Conservation (phyloP, 495 filamentous ascomycete species). For the Astrothelium subdiscretum region DNA sequence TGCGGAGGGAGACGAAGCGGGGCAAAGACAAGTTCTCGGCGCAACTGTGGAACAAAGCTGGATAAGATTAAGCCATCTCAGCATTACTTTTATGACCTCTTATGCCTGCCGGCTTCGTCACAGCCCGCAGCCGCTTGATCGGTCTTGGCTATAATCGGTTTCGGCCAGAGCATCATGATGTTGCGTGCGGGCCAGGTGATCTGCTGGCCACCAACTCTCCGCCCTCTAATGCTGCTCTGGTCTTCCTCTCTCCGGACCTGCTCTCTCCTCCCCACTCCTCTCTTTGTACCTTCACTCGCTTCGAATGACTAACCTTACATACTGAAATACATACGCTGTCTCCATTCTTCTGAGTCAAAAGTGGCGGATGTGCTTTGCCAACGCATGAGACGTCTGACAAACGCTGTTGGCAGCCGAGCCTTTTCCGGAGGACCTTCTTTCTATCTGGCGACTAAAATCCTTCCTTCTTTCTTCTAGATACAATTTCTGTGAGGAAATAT, state of each 20-base stretch:
- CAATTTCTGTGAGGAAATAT: neutral
- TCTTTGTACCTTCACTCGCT: neutral
- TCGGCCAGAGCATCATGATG: neutral
- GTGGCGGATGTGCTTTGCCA: neutral
- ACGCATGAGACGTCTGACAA: constrained; percentile 1
- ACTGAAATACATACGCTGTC: neutral
- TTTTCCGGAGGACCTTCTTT: neutral
- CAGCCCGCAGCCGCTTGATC: neutral
- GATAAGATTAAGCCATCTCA: neutral
- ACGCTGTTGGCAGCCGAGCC: neutral
- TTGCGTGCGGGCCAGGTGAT: neutral
- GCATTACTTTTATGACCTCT: neutral
- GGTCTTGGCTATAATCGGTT: neutral
- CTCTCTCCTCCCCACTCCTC: neutral
- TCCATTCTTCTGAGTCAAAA: neutral
- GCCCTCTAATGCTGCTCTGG: neutral
- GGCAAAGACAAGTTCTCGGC: neutral
- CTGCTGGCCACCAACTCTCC: neutral
- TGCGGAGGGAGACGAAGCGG: neutral
- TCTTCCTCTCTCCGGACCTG: neutral
- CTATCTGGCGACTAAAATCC: neutral
- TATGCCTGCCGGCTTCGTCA: neutral
- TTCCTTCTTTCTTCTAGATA: neutral
- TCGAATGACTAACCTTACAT: neutral
- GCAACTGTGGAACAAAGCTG: neutral